Evolutionary conservation across 2,329 filamentous ascomycete species (phyloP).

Genomic region (Cladosporium sp.): DNA sequence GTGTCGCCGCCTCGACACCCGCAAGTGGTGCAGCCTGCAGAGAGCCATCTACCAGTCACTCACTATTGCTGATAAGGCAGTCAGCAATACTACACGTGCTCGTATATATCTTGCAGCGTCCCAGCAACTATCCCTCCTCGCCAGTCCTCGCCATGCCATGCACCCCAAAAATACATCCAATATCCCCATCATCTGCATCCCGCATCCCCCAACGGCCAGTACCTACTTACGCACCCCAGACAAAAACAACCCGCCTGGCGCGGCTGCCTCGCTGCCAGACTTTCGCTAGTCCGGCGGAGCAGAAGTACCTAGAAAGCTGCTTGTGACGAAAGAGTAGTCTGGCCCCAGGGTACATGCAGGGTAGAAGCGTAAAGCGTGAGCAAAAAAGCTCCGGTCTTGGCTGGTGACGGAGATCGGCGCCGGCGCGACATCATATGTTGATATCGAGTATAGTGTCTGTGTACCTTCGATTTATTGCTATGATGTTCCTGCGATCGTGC

Average conservation of each 20-base stretch:
- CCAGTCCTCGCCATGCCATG: too few relatives aligned
- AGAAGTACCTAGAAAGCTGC: background rate
- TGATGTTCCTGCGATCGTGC: too few relatives aligned
- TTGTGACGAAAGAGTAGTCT: background rate
- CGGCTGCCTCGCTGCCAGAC: background rate
- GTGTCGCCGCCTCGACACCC: background rate
- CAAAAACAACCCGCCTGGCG: background rate
- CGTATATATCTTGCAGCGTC: background rate
- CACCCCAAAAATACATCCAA: too few relatives aligned
- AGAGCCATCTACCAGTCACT: too few relatives aligned
- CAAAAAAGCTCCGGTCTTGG: background rate
- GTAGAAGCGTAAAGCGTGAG: background rate
- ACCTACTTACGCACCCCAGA: background rate
- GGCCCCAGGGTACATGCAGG: background rate
- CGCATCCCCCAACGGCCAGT: background rate
- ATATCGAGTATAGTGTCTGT: background rate
- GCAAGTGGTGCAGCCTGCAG: background rate
- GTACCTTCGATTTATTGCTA: too few relatives aligned
- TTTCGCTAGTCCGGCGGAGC: background rate
- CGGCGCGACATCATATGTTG: background rate
- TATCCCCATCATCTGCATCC: too few relatives aligned
- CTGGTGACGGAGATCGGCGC: background rate
- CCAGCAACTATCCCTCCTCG: too few relatives aligned
- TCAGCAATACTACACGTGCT: background rate
- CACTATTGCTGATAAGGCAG: too few relatives aligned